phyloP scores from a whole-genome alignment of 2,329 filamentous ascomycete species.

The Rhytidhysteron rufulum region DNA sequence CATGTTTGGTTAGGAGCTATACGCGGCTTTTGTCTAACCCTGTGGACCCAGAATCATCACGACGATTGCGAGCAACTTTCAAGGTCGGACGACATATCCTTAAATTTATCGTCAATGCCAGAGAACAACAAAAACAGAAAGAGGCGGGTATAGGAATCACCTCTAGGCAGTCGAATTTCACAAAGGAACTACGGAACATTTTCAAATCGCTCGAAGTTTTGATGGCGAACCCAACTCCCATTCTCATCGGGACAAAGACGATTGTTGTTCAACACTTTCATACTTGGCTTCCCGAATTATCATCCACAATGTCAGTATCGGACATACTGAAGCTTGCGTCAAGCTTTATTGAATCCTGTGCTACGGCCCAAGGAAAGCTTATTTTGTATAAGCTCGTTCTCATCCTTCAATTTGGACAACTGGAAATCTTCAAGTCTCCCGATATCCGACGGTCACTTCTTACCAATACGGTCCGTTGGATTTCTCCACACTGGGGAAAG shows the following conservation, averaged over 20 bases:
- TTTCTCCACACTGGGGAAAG: constrained; percentile 88
- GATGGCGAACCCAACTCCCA: constrained; percentile 82
- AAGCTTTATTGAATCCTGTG: constrained; percentile 90
- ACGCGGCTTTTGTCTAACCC: constrained; percentile 78
- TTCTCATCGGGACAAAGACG: constrained; percentile 90
- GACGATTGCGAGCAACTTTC: constrained; percentile 83
- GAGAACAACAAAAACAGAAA: constrained; percentile 82
- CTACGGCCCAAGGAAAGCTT: constrained; percentile 82
- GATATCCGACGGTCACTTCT: constrained; percentile 72
- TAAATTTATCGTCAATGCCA: constrained; percentile 89
- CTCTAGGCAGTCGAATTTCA: constrained; percentile 67
- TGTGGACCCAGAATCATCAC: constrained; percentile 75
- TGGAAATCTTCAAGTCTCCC: constrained; percentile 75
- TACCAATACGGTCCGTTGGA: constrained; percentile 82
- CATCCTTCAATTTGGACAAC: constrained; percentile 83
- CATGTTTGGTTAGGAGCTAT: constrained; percentile 83
- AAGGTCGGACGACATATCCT: constrained; percentile 92
- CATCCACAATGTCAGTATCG: constrained; percentile 68
- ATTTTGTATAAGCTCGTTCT: constrained; percentile 88
- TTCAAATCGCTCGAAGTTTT: constrained; percentile 87
- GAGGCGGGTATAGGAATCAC: constrained; percentile 84
- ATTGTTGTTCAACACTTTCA: constrained; percentile 95
- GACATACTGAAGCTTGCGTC: constrained; percentile 90
- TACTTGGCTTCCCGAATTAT: constrained; percentile 91
- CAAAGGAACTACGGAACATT: constrained; percentile 75